phyloP scores from a whole-genome alignment of 306 rosid genomes.

The Quercus aquifolioides region DNA sequence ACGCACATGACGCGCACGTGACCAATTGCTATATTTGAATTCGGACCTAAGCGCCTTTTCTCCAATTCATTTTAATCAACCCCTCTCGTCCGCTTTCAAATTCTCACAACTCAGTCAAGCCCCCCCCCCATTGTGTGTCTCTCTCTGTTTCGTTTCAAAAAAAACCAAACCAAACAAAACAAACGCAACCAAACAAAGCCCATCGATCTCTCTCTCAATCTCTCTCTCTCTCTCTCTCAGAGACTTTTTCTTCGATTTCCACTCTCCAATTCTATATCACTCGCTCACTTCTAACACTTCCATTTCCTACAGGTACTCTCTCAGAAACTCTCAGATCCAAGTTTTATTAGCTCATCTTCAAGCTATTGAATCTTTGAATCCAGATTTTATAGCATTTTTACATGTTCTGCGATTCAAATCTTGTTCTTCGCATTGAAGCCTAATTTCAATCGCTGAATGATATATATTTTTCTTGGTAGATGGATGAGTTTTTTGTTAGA shows the following conservation, averaged over 20 bases:
- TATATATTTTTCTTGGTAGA: background rate
- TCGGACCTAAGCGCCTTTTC: conserved; percentile 54
- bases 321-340: background rate
- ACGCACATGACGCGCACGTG: conserved; percentile 53
- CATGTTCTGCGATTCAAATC: background rate
- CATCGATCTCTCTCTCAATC: conserved; percentile 3
- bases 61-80: conserved; percentile 39
- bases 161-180: background rate
- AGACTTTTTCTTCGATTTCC: background rate
- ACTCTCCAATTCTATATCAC: background rate
- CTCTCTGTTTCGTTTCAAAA: background rate
- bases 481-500: background rate
- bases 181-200: conserved; percentile 12
- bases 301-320: conserved; percentile 24
- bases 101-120: conserved; percentile 12
- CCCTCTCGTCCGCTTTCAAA: conserved; percentile 49
- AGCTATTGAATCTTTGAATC: background rate
- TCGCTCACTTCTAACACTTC: background rate
- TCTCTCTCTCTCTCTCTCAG: conserved; percentile 15
- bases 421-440: background rate
- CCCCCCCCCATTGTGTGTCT: conserved; percentile 13
- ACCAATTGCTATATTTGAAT: conserved; percentile 47
- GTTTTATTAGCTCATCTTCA: conserved; percentile 9
- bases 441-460: background rate
- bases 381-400: background rate